These are phyloP conservation scores for Bombardia bombarda DNA, from an alignment of 495 filamentous ascomycete species.

Conservation along the genomic window DNA sequence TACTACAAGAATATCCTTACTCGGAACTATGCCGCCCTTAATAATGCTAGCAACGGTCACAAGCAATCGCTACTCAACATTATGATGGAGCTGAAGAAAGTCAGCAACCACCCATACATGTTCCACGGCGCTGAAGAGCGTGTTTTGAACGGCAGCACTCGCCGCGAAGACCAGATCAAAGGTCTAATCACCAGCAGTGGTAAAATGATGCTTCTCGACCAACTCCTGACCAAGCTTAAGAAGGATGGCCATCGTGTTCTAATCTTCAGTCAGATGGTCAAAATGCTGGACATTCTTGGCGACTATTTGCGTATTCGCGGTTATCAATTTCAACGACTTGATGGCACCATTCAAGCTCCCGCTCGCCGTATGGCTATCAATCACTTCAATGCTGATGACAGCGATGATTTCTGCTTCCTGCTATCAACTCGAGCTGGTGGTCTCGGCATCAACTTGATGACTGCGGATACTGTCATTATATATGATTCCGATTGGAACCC, in stretches of 20 bases:
- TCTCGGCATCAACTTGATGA: constrained; percentile 97
- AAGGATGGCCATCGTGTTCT: constrained; percentile 88
- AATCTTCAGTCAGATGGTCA: constrained; percentile 99
- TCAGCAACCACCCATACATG: constrained; percentile 97
- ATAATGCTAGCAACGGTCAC: constrained; percentile 76
- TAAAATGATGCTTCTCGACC: constrained; percentile 98
- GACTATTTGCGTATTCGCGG: constrained; percentile 87
- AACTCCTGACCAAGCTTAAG: constrained; percentile 82
- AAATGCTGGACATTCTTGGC: constrained; percentile 91
- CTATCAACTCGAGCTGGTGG: constrained; percentile 93
- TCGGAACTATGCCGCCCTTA: constrained; percentile 89
- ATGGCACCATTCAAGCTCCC: constrained; percentile 84
- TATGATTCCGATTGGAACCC: constrained; percentile 99
- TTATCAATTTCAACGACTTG: constrained; percentile 86
- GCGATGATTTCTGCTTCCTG: constrained; percentile 92
- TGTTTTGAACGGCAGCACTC: constrained; percentile 64
- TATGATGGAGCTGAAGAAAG: constrained; percentile 99
- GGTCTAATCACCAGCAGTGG: constrained; percentile 91
- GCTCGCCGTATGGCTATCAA: constrained; percentile 88
- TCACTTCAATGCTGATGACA: constrained; percentile 92
- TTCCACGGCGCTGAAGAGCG: constrained; percentile 87
- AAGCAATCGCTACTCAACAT: constrained; percentile 97
- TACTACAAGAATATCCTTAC: constrained; percentile 99
- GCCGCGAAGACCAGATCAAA: constrained; percentile 81
- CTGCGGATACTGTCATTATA: constrained; percentile 93